phyloP scores from a whole-genome alignment of 2,329 filamentous ascomycete species.

The Immersiporthe knoxdaviesiana region DNA sequence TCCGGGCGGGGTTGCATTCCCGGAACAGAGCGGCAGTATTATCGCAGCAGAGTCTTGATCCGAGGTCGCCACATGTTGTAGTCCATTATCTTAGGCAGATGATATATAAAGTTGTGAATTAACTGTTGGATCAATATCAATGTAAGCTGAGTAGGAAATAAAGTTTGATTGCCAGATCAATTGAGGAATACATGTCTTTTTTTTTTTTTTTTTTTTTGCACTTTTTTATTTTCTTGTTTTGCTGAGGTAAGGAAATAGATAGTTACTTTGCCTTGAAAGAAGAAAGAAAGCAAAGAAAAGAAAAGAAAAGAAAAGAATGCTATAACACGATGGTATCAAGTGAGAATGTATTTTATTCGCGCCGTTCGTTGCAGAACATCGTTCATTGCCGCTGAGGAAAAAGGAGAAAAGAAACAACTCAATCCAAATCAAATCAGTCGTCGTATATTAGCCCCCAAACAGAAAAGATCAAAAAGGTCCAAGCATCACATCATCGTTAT shows the following conservation, averaged over 20 bases:
- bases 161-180: background rate
- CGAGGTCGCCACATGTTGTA: background rate
- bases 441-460: no score
- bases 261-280: background rate
- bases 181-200: background rate
- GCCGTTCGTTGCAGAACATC: background rate
- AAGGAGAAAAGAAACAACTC: background rate
- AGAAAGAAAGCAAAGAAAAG: background rate
- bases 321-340: constrained; percentile 8
- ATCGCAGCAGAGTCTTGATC: background rate
- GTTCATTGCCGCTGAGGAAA: background rate
- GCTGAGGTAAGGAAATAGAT: background rate
- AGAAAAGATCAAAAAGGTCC: background rate
- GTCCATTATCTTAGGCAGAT: background rate
- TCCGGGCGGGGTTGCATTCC: constrained; percentile 1
- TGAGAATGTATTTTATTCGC: constrained; percentile 17
- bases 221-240: background rate
- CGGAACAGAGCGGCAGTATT: background rate
- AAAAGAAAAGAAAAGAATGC: background rate
- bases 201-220: no score
- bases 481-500: background rate
- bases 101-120: no score
- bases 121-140: background rate
- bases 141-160: background rate
- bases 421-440: background rate